Conservation (phyloP, 352 stramenopile genomes). For the Lagenidium giganteum region DNA sequence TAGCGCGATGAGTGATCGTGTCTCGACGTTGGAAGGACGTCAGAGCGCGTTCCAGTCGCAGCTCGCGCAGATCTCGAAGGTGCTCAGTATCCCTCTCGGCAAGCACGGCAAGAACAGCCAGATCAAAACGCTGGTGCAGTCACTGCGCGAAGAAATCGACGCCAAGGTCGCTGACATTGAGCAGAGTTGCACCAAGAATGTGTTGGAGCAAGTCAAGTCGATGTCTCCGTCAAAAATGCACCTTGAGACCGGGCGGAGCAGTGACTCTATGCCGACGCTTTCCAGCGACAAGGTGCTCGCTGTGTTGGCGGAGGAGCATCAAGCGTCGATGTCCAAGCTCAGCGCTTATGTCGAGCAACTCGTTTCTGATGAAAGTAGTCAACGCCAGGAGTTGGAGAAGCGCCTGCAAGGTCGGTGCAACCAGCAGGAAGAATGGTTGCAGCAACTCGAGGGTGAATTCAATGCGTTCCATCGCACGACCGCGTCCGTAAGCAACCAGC, state of each 20-base stretch:
- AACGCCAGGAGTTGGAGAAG: slow-evolving; percentile 51
- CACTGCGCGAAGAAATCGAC: slow-evolving; percentile 67
- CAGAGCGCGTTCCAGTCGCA: slow-evolving; percentile 82
- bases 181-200: slow-evolving; percentile 16
- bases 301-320: slow-evolving; percentile 60
- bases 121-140: slow-evolving; percentile 70
- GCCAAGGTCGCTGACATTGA: slow-evolving; percentile 47
- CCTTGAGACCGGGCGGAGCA: too few species aligned
- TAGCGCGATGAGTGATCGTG: slow-evolving; percentile 57
- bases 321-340: slow-evolving; percentile 61
- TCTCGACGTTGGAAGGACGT: slow-evolving; percentile 71
- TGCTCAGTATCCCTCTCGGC: slow-evolving; percentile 54
- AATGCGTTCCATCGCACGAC: slow-evolving; percentile 43
- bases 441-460: slow-evolving; percentile 71
- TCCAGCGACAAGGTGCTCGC: slow-evolving; percentile 46
- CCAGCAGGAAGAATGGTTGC: slow-evolving; percentile 76
- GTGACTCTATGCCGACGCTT: slow-evolving; percentile 10
- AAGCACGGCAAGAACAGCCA: slow-evolving; percentile 66
- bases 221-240: neutral
- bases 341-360: slow-evolving; percentile 65
- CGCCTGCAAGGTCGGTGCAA: slow-evolving; percentile 49
- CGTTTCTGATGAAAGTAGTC: slow-evolving; percentile 50
- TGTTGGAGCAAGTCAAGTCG: slow-evolving; percentile 17
- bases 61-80: slow-evolving; percentile 70
- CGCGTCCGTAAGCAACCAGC: slow-evolving; percentile 23